These are phyloP conservation scores for Aspergillus sclerotioniger DNA, from an alignment of 495 filamentous ascomycete genomes.

Conservation along the genomic window DNA sequence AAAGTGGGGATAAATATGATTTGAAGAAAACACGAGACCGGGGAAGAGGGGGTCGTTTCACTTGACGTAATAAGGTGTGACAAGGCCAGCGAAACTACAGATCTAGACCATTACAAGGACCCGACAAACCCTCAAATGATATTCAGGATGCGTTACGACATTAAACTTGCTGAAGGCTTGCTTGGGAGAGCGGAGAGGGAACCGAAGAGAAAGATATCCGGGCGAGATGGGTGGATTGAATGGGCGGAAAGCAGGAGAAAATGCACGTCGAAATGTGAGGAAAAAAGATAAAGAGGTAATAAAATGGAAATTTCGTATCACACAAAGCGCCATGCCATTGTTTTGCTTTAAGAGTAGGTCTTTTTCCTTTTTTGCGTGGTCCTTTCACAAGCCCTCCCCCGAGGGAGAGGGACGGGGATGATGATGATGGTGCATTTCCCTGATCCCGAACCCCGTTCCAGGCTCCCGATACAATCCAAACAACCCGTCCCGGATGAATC, in stretches of 20 bases:
- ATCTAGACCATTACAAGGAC: background rate
- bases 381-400: slow-evolving; percentile 10
- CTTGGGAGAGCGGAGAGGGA: background rate
- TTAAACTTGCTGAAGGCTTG: background rate
- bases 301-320: slow-evolving; percentile 23
- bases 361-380: slow-evolving; percentile 20
- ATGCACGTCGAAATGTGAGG: slow-evolving; percentile 8
- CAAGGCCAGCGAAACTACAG: too few species aligned
- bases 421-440: slow-evolving; percentile 14
- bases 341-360: slow-evolving; percentile 25
- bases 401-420: slow-evolving; percentile 15
- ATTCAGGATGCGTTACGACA: slow-evolving; percentile 7
- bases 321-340: slow-evolving; percentile 34
- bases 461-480: slow-evolving; percentile 15
- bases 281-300: slow-evolving; percentile 17
- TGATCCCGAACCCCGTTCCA: slow-evolving; percentile 20
- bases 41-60: too few species aligned
- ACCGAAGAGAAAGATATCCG: background rate
- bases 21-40: too few species aligned
- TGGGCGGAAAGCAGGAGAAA: slow-evolving; percentile 17
- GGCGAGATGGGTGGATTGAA: background rate
- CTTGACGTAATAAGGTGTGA: too few species aligned
- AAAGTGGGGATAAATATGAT: too few species aligned
- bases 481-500: slow-evolving; percentile 31
- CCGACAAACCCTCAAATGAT: slow-evolving; percentile 2